Percentiles rank a stretch among this genome's conserved stretches.
Conservation (phyloP, 257 asterid genomes). For the Solanum chiquidenum region DNA sequence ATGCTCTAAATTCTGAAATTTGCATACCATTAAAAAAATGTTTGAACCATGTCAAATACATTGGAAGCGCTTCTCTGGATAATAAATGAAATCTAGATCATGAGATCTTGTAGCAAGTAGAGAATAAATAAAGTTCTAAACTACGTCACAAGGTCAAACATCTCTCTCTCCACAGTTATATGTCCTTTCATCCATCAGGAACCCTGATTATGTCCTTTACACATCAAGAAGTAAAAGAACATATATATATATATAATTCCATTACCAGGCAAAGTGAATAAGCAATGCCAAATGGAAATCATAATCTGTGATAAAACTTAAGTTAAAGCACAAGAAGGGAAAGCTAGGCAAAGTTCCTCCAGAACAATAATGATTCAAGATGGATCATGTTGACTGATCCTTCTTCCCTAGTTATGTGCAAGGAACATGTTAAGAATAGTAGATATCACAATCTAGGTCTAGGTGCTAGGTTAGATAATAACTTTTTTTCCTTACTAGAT, state of each 20-base stretch:
- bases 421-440: neutral
- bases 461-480: neutral
- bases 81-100: neutral
- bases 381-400: neutral
- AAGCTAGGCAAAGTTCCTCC: neutral
- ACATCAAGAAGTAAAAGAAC: neutral
- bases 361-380: neutral
- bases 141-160: neutral
- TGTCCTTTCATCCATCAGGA: neutral
- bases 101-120: neutral
- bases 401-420: neutral
- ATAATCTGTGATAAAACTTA: neutral
- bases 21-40: neutral
- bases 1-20: slow-evolving; percentile 8
- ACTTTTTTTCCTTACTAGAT: neutral
- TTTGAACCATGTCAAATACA: neutral
- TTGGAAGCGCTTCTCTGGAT: neutral
- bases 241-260: neutral
- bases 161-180: neutral
- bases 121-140: neutral
- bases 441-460: neutral
- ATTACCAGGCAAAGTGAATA: neutral
- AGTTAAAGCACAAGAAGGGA: neutral
- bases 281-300: neutral
- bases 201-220: neutral